These are phyloP conservation scores for Phaeodactylum tricornutum DNA, from an alignment of 108 stramenopile species.

Conservation along the genomic window DNA sequence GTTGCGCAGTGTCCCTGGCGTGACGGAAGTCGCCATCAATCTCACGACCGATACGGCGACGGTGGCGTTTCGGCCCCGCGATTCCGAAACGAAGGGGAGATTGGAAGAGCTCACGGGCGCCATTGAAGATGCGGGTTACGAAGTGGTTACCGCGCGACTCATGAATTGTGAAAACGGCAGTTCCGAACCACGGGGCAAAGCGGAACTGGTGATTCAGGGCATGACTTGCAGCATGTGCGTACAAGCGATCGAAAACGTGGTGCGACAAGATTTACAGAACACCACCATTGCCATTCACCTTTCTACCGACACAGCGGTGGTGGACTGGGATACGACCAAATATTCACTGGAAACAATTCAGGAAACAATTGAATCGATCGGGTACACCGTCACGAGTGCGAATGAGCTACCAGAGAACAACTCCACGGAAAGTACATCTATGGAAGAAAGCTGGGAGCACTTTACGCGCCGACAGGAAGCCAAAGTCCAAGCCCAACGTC, in stretches of 20 bases:
- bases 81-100: no score
- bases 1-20: constrained; percentile 13
- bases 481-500: constrained; percentile 14
- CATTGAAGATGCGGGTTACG: constrained; percentile 33
- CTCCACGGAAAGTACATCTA: neutral
- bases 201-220: constrained; percentile 6
- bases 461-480: constrained; percentile 22
- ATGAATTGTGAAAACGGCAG: neutral
- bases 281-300: constrained; percentile 16
- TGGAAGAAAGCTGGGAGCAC: constrained; percentile 25
- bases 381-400: neutral
- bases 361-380: constrained; percentile 26
- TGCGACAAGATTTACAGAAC: constrained; percentile 1
- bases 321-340: no score
- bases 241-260: constrained; percentile 15
- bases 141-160: constrained; percentile 11
- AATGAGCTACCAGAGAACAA: neutral
- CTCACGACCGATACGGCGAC: constrained; percentile 31
- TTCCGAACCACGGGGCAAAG: neutral
- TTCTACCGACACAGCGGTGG: constrained; percentile 25
- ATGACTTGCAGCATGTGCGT: constrained; percentile 44
- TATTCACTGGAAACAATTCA: no score
- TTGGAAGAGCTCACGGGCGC: constrained; percentile 15
- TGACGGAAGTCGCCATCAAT: constrained; percentile 13
- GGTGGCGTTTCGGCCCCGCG: neutral